These are phyloP conservation scores for Podaxis sp. DNA, from an alignment of 768 basidiomycete genomes.

Conservation along the genomic window DNA sequence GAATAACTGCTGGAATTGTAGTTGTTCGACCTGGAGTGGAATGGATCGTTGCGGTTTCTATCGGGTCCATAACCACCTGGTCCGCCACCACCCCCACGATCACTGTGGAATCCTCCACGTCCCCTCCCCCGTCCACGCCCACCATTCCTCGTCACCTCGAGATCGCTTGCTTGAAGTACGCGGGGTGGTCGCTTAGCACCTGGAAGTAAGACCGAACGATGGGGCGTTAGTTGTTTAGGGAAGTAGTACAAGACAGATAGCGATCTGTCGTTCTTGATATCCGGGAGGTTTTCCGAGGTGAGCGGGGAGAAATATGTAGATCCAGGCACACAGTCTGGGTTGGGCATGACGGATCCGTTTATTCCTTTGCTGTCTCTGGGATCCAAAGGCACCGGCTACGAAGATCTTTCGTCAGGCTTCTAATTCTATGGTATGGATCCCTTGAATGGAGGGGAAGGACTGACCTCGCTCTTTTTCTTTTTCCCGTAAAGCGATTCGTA, in stretches of 20 bases:
- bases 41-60: constrained; percentile 44
- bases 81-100: constrained; percentile 26
- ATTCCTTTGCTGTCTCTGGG: constrained; percentile 71
- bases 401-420: constrained; percentile 16
- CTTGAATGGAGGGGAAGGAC: constrained; percentile 20
- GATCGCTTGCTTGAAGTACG: constrained; percentile 66
- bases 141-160: constrained; percentile 64
- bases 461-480: constrained; percentile 75
- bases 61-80: constrained; percentile 35
- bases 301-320: constrained; percentile 86
- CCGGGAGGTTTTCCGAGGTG: constrained; percentile 55
- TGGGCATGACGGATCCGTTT: constrained; percentile 75
- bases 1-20: constrained; percentile 32
- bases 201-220: constrained; percentile 80
- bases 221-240: constrained; percentile 83
- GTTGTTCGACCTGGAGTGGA: constrained; percentile 42
- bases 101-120: constrained; percentile 34
- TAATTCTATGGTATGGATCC: constrained; percentile 10
- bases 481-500: constrained; percentile 91
- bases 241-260: constrained; percentile 87
- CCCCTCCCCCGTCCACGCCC: constrained; percentile 55
- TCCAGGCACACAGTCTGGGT: constrained; percentile 88
- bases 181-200: constrained; percentile 62
- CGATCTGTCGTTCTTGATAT: constrained; percentile 86
- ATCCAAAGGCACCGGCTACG: constrained; percentile 76